Evolutionary conservation across 768 basidiomycete species (phyloP).

Genomic region (Coprinopsis strossmayeri): DNA sequence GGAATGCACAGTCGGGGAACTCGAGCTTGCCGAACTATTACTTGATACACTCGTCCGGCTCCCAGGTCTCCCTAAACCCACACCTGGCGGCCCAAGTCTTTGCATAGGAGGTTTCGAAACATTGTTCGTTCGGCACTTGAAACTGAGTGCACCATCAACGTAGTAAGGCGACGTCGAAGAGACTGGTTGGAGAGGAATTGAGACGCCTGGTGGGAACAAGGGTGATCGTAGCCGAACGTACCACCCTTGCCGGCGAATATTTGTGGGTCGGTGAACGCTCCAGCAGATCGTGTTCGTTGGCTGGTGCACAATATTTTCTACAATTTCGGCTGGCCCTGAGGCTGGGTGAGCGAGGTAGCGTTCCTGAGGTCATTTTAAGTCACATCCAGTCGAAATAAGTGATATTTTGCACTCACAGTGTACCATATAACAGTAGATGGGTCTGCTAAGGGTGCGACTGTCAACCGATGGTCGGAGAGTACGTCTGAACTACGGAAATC

Average conservation of each 20-base stretch:
- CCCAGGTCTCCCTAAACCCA: not conserved
- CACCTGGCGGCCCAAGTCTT: not conserved
- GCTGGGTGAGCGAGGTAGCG: slow-evolving; percentile 3
- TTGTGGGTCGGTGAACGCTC: slow-evolving; percentile 70
- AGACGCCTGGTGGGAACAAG: slow-evolving; percentile 55
- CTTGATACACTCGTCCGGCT: not conserved
- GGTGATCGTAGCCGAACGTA: slow-evolving; percentile 75
- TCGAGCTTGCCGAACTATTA: not conserved
- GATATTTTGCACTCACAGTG: slow-evolving; percentile 4
- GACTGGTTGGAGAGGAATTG: slow-evolving; percentile 49
- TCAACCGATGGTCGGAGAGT: slow-evolving; percentile 3
- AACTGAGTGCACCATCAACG: slow-evolving; percentile 39
- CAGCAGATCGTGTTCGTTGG: slow-evolving; percentile 60
- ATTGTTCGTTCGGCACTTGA: slow-evolving; percentile 44
- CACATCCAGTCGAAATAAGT: not conserved
- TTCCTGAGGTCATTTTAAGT: slow-evolving; percentile 2
- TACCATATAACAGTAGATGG: slow-evolving; percentile 9
- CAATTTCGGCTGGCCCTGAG: slow-evolving; percentile 3
- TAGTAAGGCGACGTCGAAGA: slow-evolving; percentile 39
- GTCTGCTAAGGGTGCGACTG: slow-evolving; percentile 4
- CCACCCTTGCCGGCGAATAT: slow-evolving; percentile 52
- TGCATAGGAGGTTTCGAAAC: slow-evolving; percentile 13
- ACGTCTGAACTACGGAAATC: slow-evolving; percentile 9
- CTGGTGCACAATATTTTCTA: slow-evolving; percentile 40
- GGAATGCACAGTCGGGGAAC: slow-evolving; percentile 1